Percentiles rank a stretch among this genome's conserved stretches.
Evolutionary conservation across 805 yeast genomes (phyloP).

Genomic region (Candida silvicultrix): DNA sequence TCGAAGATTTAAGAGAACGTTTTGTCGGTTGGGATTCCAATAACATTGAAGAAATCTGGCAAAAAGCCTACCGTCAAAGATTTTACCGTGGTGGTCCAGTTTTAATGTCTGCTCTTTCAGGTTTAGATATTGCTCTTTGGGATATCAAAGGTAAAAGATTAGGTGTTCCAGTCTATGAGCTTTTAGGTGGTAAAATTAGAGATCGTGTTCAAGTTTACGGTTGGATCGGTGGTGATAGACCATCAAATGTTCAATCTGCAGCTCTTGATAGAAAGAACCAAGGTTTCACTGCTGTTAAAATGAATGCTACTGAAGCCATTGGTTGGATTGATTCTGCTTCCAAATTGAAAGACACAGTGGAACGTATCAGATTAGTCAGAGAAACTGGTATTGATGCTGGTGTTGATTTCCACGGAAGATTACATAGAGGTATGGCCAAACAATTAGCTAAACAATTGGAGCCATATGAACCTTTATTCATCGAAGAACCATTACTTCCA

Average conservation of each 20-base stretch:
- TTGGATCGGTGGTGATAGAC: background rate
- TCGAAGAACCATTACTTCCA: background rate
- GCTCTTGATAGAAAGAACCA: background rate
- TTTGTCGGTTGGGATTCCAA: background rate
- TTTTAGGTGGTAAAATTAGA: background rate
- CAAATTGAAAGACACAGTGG: background rate
- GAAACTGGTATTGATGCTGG: background rate
- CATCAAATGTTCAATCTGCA: background rate
- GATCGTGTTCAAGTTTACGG: background rate
- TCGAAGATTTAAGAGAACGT: background rate
- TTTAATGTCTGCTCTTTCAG: background rate
- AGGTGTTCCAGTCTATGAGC: background rate
- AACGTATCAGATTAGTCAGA: background rate
- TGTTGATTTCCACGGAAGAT: background rate
- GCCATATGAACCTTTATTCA: background rate
- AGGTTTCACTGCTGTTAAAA: background rate
- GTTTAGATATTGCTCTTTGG: background rate
- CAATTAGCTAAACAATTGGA: background rate
- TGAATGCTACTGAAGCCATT: background rate
- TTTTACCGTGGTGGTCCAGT: background rate
- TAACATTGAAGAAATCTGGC: background rate
- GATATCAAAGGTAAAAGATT: background rate
- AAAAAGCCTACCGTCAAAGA: background rate
- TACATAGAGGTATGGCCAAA: background rate
- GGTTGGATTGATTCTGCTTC: background rate